Percentiles rank a stretch among this genome's conserved stretches.
These are phyloP conservation scores for Geotrichum aggregatum DNA, from an alignment of 1,139 yeast genomes.

Conservation along the genomic window DNA sequence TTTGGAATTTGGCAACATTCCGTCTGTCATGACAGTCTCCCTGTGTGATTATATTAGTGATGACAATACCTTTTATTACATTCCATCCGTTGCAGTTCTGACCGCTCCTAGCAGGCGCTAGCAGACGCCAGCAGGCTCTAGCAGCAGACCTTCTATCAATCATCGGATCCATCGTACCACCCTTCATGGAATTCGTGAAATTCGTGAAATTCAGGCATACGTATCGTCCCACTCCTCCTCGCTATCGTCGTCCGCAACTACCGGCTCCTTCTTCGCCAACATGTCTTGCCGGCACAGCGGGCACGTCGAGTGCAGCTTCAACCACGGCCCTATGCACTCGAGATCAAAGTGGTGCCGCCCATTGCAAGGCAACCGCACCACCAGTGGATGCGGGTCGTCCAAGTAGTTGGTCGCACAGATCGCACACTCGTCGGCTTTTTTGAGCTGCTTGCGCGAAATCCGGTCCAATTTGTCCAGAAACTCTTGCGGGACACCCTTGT, in stretches of 20 bases:
- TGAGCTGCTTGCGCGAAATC: slow-evolving; percentile 50
- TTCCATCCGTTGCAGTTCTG: too few relatives aligned
- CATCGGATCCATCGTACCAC: too few relatives aligned
- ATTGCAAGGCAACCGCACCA: slow-evolving; percentile 76
- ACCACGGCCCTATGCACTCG: slow-evolving; percentile 91
- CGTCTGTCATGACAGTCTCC: too few relatives aligned
- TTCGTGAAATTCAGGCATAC: slow-evolving; percentile 39
- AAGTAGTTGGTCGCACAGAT: slow-evolving; percentile 73
- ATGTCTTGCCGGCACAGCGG: slow-evolving; percentile 83
- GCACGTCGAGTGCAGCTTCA: slow-evolving; percentile 72
- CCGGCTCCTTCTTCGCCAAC: slow-evolving; percentile 47
- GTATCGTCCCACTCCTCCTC: slow-evolving; percentile 77
- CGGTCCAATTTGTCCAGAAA: slow-evolving; percentile 75
- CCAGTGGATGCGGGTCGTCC: slow-evolving; percentile 73
- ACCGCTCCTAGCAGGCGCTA: too few relatives aligned
- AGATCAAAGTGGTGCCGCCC: slow-evolving; percentile 71
- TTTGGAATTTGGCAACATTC: too few relatives aligned
- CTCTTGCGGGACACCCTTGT: slow-evolving; percentile 60
- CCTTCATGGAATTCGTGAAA: too few relatives aligned
- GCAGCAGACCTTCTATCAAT: too few relatives aligned
- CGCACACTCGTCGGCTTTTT: slow-evolving; percentile 66
- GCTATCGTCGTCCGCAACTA: slow-evolving; percentile 48
- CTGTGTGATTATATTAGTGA: too few relatives aligned
- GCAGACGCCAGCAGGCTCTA: too few relatives aligned
- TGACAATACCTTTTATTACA: too few relatives aligned